phyloP scores from a whole-genome alignment of 257 asterid species.

The Anisodus tanguticus region DNA sequence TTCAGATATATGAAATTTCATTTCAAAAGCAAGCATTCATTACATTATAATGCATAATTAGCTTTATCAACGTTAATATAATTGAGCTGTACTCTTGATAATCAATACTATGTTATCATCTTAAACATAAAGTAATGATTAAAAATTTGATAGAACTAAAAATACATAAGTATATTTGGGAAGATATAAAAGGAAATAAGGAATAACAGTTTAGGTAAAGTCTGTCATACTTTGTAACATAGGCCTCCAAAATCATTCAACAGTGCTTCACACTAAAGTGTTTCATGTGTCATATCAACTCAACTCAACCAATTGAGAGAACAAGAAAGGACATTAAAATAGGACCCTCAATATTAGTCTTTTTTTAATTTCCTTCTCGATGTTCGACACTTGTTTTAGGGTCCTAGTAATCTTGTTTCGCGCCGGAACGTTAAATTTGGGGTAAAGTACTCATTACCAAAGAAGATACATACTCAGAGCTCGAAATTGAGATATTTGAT shows the following conservation, averaged over 20 bases:
- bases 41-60: no score
- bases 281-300: slow-evolving; percentile 31
- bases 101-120: neutral
- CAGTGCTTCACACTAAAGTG: neutral
- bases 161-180: neutral
- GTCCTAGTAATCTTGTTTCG: no score
- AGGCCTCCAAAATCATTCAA: slow-evolving; percentile 8
- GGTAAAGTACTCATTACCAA: neutral
- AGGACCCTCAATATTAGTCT: slow-evolving; percentile 22
- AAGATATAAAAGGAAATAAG: neutral
- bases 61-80: neutral
- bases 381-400: no score
- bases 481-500: neutral
- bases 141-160: neutral
- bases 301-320: slow-evolving; percentile 33
- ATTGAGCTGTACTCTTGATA: neutral
- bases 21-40: neutral
- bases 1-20: neutral
- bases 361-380: neutral
- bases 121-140: neutral
- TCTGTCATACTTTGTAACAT: neutral
- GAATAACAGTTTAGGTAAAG: neutral
- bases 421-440: neutral
- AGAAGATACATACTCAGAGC: rapidly evolving
- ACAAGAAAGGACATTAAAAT: neutral